Conservation (phyloP, 2,329 filamentous ascomycete species). For the Zopfia rhizophila region DNA sequence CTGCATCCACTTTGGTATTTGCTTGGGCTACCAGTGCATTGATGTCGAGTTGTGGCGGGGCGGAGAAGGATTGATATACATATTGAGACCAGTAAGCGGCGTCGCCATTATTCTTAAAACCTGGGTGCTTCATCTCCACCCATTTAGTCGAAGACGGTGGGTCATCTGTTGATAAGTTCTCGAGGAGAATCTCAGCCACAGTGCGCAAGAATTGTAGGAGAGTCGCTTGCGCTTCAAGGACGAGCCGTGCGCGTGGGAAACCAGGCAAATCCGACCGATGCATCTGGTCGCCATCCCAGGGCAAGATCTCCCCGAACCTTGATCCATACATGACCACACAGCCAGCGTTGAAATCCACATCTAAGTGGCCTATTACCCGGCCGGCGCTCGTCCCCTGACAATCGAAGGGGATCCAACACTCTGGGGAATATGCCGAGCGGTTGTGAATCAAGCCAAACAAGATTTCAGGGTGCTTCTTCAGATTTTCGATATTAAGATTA, state of each 20-base stretch:
- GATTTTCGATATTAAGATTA: slow-evolving; percentile 11
- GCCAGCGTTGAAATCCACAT: slow-evolving; percentile 10
- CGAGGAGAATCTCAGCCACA: slow-evolving; percentile 18
- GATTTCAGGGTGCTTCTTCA: slow-evolving; percentile 6
- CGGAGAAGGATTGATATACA: slow-evolving; percentile 23
- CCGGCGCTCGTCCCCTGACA: background rate
- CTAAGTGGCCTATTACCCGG: slow-evolving; percentile 10
- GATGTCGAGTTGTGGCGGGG: slow-evolving; percentile 26
- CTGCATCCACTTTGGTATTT: slow-evolving; percentile 21
- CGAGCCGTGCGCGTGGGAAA: slow-evolving; percentile 29
- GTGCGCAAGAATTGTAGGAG: slow-evolving; percentile 24
- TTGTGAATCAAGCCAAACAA: slow-evolving; percentile 16
- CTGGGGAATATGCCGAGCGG: slow-evolving; percentile 6
- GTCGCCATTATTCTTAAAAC: slow-evolving; percentile 17
- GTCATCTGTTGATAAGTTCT: background rate
- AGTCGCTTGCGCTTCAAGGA: slow-evolving; percentile 29
- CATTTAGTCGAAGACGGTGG: slow-evolving; percentile 11
- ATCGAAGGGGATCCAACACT: slow-evolving; percentile 18
- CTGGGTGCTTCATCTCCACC: slow-evolving; percentile 1
- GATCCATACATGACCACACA: slow-evolving; percentile 14
- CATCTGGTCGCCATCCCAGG: slow-evolving; percentile 20
- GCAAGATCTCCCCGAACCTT: slow-evolving; percentile 20
- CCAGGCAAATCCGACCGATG: slow-evolving; percentile 30
- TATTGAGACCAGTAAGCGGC: slow-evolving; percentile 21
- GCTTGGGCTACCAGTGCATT: slow-evolving; percentile 18